Evolutionary conservation across 192 early-diverging fungal species (phyloP).

Genomic region (Coemansia sp.): DNA sequence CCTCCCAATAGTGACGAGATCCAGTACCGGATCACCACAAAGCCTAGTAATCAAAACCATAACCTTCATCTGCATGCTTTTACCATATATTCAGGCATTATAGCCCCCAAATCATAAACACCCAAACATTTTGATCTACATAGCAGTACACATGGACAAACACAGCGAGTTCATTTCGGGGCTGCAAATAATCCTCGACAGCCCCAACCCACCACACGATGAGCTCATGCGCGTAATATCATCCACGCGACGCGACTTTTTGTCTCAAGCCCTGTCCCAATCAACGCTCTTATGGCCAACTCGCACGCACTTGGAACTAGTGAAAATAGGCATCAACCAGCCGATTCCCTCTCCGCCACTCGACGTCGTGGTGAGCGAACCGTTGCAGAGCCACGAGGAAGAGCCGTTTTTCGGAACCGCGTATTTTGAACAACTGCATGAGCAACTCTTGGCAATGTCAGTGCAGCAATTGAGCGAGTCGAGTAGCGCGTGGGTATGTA

Average conservation of each 20-base stretch:
- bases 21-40: no score
- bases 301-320: slow-evolving; percentile 50
- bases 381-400: slow-evolving; percentile 32
- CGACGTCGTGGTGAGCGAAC: slow-evolving; percentile 19
- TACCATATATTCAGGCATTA: no score
- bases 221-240: slow-evolving; percentile 41
- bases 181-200: slow-evolving; percentile 46
- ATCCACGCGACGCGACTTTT: slow-evolving; percentile 43
- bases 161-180: slow-evolving; percentile 38
- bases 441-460: slow-evolving; percentile 25
- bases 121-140: neutral
- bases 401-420: slow-evolving; percentile 41
- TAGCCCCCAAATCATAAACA: no score
- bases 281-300: slow-evolving; percentile 46
- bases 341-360: slow-evolving; percentile 30
- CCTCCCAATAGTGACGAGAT: no score
- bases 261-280: slow-evolving; percentile 33
- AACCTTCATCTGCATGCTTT: no score
- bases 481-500: slow-evolving; percentile 42
- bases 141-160: slow-evolving; percentile 32
- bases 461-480: slow-evolving; percentile 26
- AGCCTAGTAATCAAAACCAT: no score
- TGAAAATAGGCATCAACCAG: slow-evolving; percentile 41
- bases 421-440: slow-evolving; percentile 43
- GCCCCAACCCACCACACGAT: slow-evolving; percentile 39